Evolutionary conservation across 495 filamentous ascomycete genomes (phyloP), one percentile per base, ranked within the genome.

Genomic region (Aspergillus cristatus): DNA sequence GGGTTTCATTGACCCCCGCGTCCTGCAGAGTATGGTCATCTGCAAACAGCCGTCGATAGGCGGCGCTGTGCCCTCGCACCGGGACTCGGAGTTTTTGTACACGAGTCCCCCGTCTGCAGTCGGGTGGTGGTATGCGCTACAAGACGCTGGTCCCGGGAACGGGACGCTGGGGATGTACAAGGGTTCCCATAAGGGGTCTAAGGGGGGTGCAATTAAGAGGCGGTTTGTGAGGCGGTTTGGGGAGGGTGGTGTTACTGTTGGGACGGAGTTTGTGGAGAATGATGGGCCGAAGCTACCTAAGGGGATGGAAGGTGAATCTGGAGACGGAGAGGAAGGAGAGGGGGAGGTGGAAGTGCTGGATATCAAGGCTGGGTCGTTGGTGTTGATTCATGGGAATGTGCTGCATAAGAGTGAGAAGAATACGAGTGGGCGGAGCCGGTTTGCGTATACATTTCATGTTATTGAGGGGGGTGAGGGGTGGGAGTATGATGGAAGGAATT

Each of bases 1-100:
- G 10, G 78, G 80, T 1, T 95, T 94, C 60, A 40, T 37, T 0
- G 80, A 91, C 51, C 87, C 91, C 0, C 62, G 67, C 25, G 71
- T 83, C 1, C 67, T 98, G 41, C 91, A 98, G 67, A 88, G 82
- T 49, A 98, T 98, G 91, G 72, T 96, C 6, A 98, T 98, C 45
- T 94, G 86, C 73, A 98, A 98, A 55, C 91, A 96, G 61, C 90
- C 91, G 6, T 84, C 88, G 55, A 97, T 98, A 25, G 91, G 91
- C 15, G 91, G 83, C 12, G 76, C 79, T 1, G 91, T 96, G 26
- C 84, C 76, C 2, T 71, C 83, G 12, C 91, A 98, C 57, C 89
- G 93, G 55, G 91, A 97, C 61, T 82, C 72, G 35, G 86, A 87
- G 10, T 98, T 97, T 49, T 43, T 98, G 37, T 98, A 96, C 54